Percentiles rank a stretch among this genome's conserved stretches.
Conservation (phyloP, 2,329 filamentous ascomycete species). For the Setomelanomma holmii region DNA sequence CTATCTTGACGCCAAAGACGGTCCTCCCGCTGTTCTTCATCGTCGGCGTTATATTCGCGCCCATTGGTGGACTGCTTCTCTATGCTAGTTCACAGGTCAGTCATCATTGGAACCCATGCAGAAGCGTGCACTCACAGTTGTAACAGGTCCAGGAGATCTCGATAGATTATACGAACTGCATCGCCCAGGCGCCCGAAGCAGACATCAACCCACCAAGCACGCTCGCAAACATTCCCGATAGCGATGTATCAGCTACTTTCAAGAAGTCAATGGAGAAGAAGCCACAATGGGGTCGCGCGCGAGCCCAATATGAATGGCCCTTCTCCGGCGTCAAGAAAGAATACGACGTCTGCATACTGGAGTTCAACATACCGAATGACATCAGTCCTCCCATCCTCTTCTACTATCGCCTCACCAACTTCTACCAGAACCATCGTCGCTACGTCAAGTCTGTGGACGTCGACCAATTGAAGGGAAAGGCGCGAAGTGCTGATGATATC, state of each 20-base stretch:
- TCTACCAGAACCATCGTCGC: conserved; percentile 97
- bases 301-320: conserved; percentile 48
- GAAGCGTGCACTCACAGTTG: conserved; percentile 17
- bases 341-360: conserved; percentile 70
- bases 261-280: conserved; percentile 57
- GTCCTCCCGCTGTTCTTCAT: conserved; percentile 90
- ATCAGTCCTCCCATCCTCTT: conserved; percentile 84
- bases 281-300: conserved; percentile 43
- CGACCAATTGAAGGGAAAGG: conserved; percentile 79
- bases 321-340: conserved; percentile 20
- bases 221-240: conserved; percentile 61
- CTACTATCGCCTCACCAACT: conserved; percentile 96
- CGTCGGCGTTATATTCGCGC: conserved; percentile 90
- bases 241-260: conserved; percentile 73
- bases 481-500: conserved; percentile 67
- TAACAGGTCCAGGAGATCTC: conserved; percentile 83
- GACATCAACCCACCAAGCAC: conserved; percentile 28
- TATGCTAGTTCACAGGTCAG: conserved; percentile 81
- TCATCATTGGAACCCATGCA: conserved; percentile 28
- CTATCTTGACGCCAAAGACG: conserved; percentile 93
- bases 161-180: conserved; percentile 89
- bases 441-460: conserved; percentile 91
- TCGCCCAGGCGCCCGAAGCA: conserved; percentile 59
- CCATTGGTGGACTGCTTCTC: conserved; percentile 84
- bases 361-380: conserved; percentile 79